Base-by-base conservation (phyloP, 495 filamentous ascomycete genomes). In the Annulohypoxylon moriforme region DNA sequence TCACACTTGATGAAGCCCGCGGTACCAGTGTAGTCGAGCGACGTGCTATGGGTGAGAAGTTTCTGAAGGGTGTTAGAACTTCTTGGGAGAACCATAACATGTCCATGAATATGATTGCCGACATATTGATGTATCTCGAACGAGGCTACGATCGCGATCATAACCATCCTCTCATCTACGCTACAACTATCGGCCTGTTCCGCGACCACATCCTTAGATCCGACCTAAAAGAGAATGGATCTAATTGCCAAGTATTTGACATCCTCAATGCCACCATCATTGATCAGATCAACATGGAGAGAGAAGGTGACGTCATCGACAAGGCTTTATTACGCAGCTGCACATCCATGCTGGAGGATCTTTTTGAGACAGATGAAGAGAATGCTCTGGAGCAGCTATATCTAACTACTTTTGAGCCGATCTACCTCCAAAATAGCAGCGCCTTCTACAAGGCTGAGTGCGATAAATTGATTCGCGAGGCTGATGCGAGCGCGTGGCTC, bases 81-180 rank as follows among this genome's bases (percentile, higher is more conserved):
- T 88, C 89, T 3, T 99, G 93, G 92, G 89, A 93, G 68, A 91
- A 96, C 60, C 95, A 99, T 75, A 93, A 93, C 75, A 83, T 92
- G 14, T 93, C 91, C 60, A 97, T 98, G 94, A 93, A 93, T 70
- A 98, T 99, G 96, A 90, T 93, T 46, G 96, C 95, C 10, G 96
- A 99, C 77, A 93, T 99, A 33, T 80, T 98, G 36, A 98, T 99
- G 94, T 99, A 99, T 72, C 94, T 99, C 87, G 96, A 99, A 69
- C 92, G 95, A 25, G 88, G 93, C 13, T 91, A 91, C 77, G 90
- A 89, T 62, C 77, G 85, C 2, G 93, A 96, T 64, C 85, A 89
- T 53, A 85, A 86, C 24, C 89, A 87, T 57, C 91, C 93, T 0
- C 90, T 91, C 0, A 96, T 98, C 49, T 98, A 93, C 74, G 87